These are phyloP conservation scores for Linanthus parryae DNA, from an alignment of 148 eudicot genomes.

Conservation along the genomic window DNA sequence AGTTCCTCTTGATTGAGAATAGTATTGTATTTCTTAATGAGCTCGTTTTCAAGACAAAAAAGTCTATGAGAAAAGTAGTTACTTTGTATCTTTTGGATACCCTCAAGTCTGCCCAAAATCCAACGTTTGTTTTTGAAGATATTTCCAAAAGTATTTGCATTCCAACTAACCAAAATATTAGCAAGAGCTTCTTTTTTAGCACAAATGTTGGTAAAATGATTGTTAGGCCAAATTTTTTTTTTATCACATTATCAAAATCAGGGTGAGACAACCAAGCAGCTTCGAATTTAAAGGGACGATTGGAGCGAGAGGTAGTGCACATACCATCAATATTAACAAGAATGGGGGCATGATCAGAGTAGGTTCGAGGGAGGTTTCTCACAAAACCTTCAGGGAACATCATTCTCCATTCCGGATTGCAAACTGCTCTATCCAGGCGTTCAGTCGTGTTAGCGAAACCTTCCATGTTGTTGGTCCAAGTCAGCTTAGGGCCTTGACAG, in stretches of 20 bases:
- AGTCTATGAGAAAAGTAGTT: background rate
- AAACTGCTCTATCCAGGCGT: background rate
- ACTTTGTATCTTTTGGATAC: background rate
- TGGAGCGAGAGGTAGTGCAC: background rate
- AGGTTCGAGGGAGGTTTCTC: background rate
- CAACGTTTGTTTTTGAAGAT: background rate
- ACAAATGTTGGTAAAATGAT: no score
- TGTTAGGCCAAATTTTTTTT: background rate
- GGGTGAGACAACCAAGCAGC: conserved; percentile 3
- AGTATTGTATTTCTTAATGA: background rate
- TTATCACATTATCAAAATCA: background rate
- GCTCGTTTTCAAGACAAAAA: background rate
- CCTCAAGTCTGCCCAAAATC: background rate
- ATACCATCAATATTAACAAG: no score
- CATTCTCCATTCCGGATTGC: background rate
- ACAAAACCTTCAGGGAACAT: background rate
- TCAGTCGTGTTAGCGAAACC: background rate
- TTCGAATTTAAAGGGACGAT: background rate
- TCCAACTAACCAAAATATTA: background rate
- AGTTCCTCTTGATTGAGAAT: background rate
- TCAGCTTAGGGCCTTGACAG: background rate
- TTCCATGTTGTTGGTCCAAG: background rate
- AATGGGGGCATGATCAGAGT: background rate
- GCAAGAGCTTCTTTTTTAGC: background rate
- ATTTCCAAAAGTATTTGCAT: background rate